These are phyloP conservation scores for Inonotus obliquus DNA, from an alignment of 1,284 basidiomycete species.

Conservation along the genomic window DNA sequence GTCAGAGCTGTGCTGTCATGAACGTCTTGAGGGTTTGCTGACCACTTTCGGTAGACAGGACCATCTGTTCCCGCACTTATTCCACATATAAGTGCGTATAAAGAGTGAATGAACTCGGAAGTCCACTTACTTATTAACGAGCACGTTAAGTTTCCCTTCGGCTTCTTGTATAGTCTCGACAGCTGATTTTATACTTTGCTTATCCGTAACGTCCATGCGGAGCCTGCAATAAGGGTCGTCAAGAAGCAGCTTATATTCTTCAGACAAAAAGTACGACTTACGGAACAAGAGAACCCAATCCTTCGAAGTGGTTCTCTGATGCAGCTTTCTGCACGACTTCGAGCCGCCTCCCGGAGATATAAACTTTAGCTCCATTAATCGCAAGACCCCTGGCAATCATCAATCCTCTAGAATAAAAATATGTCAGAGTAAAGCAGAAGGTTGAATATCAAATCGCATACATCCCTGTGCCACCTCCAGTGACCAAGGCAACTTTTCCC, in stretches of 20 bases:
- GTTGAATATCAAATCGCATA: not conserved
- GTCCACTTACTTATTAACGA: slow-evolving; percentile 71
- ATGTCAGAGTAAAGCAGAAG: not conserved
- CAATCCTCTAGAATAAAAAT: slow-evolving; percentile 34
- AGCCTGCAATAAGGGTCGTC: slow-evolving; percentile 37
- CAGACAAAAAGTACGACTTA: not conserved
- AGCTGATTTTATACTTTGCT: slow-evolving; percentile 55
- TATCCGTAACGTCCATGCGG: slow-evolving; percentile 65
- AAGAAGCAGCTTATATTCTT: not conserved
- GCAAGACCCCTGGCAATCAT: slow-evolving; percentile 75
- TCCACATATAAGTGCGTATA: not conserved
- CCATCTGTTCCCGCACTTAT: not conserved
- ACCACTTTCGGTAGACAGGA: not conserved
- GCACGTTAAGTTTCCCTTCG: slow-evolving; percentile 69
- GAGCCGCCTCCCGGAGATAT: slow-evolving; percentile 66
- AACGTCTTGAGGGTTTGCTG: not conserved
- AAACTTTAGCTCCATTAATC: slow-evolving; percentile 76
- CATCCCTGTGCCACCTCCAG: slow-evolving; percentile 80
- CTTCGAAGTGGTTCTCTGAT: slow-evolving; percentile 36
- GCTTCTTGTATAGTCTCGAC: slow-evolving; percentile 34
- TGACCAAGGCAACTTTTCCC: slow-evolving; percentile 66
- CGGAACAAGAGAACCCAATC: slow-evolving; percentile 28
- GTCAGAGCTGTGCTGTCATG: not conserved
- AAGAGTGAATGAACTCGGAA: slow-evolving; percentile 44
- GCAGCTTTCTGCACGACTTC: slow-evolving; percentile 57